A percentile compares a stretch with the other conserved stretches of the same genome.
Conservation (phyloP, 176 grass and related monocot genomes). For the Pontederia paniculata region DNA sequence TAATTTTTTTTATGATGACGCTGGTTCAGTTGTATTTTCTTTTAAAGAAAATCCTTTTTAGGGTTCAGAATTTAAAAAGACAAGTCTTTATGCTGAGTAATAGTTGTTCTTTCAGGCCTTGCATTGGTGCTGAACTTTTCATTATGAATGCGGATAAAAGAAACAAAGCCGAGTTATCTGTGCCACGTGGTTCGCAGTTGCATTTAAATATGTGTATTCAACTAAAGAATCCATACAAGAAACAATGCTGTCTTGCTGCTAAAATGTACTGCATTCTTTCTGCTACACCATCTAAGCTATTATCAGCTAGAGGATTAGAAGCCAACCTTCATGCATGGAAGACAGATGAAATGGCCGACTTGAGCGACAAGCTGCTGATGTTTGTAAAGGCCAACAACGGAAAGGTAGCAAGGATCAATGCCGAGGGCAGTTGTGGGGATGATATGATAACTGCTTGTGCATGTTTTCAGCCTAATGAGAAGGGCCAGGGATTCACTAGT, state of each 20-base stretch:
- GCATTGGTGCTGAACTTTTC: conserved; percentile 61
- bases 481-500: conserved; percentile 41
- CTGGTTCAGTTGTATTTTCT: too few species aligned
- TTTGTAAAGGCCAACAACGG: conserved; percentile 26
- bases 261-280: conserved; percentile 54
- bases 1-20: too few species aligned
- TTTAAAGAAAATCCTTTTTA: too few species aligned
- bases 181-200: conserved; percentile 43
- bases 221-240: conserved; percentile 33
- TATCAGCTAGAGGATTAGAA: conserved; percentile 20
- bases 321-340: conserved; percentile 25
- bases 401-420: conserved; percentile 6
- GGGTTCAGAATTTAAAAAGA: too few species aligned
- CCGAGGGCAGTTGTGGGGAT: conserved; percentile 1
- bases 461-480: conserved; percentile 31
- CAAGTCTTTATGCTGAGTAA: not conserved
- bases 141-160: conserved; percentile 32
- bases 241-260: conserved; percentile 9
- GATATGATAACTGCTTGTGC: conserved; percentile 27
- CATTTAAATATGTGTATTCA: conserved; percentile 63
- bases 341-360: conserved; percentile 31
- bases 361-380: conserved; percentile 35
- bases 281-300: conserved; percentile 17
- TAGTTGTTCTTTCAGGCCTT: conserved; percentile 44
- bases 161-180: conserved; percentile 33